Evolutionary conservation across 768 basidiomycete genomes (phyloP), one percentile per base, ranked within the genome.

Genomic region (Termitomyces sp.): DNA sequence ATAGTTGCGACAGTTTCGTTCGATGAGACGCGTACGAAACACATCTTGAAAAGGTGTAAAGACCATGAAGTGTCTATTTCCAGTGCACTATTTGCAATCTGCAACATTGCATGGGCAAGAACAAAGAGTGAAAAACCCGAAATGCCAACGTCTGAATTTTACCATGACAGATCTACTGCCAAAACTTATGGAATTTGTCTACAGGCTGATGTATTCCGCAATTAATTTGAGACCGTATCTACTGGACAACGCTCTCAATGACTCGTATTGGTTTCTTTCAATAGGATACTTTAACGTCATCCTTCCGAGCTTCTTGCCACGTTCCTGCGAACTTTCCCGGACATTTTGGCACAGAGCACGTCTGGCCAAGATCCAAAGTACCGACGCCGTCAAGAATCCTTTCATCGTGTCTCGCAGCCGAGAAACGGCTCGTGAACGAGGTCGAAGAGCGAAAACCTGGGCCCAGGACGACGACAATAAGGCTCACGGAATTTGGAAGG

Each of bases 121-220:
- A 78, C 78, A 35, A 73, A 71, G 23, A 64, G 68, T 28, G 70
- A 71, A 14, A 73, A 74, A 42, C 69, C 68, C 62, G 78, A 83
- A 55, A 68, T 82, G 47, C 85, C 85, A 5, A 78, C 73, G 81
- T 84, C 67, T 64, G 77, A 63, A 40, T 55, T 19, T 38, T 38
- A 0, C 33, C 40, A 43, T 28, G 21, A 28, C 37, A 9, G 42
- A 46, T n/a, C 21, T 50, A n/a, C 33, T 19, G 23, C 23, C 31
- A 9, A 21, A 30, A 23, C 33, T 30, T 35, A 23, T 23, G 37
- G 14, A 5, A 53, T 42, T 19, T 31, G 46, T 3, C 85, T 31
- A 48, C 4, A 86, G 84, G 55, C 82, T 93, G 83, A 85, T 94
- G 81, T 94, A 94, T 68, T 89, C 89, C 8, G 90, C 92, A 12